Conservation (phyloP, 495 filamentous ascomycete genomes). For the Hypoxylon fuscum region DNA sequence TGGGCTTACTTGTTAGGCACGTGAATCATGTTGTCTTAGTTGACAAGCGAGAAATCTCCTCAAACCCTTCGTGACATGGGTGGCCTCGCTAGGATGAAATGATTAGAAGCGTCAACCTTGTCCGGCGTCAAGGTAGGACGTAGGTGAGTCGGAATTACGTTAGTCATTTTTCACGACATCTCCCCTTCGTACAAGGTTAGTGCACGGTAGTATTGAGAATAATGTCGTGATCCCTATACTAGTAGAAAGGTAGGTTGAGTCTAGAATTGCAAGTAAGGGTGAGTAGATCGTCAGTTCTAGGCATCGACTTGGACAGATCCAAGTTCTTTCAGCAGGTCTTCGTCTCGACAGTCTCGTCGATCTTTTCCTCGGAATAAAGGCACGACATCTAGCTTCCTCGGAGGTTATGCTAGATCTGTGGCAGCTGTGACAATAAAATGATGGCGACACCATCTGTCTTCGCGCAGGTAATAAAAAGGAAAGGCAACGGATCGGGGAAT, state of each 20-base stretch:
- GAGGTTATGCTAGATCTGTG: background rate
- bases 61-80: background rate
- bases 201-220: too few relatives aligned
- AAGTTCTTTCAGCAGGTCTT: background rate
- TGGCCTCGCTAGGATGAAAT: background rate
- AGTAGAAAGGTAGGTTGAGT: background rate
- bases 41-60: background rate
- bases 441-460: background rate
- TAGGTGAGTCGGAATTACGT: background rate
- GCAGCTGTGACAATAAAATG: background rate
- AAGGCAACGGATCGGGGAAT: conserved; percentile 1
- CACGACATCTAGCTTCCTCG: background rate
- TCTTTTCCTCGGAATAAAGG: background rate
- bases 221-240: background rate
- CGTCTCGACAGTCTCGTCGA: background rate
- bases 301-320: background rate
- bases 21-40: conserved; percentile 10
- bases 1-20: background rate
- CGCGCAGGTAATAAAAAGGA: background rate
- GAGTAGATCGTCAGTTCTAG: background rate
- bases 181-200: too few relatives aligned
- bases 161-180: background rate
- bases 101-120: conserved; percentile 1
- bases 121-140: background rate
- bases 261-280: background rate